These are phyloP conservation scores for Debaryomycetaceae sp. DNA, from an alignment of 1,139 yeast genomes.

Conservation along the genomic window DNA sequence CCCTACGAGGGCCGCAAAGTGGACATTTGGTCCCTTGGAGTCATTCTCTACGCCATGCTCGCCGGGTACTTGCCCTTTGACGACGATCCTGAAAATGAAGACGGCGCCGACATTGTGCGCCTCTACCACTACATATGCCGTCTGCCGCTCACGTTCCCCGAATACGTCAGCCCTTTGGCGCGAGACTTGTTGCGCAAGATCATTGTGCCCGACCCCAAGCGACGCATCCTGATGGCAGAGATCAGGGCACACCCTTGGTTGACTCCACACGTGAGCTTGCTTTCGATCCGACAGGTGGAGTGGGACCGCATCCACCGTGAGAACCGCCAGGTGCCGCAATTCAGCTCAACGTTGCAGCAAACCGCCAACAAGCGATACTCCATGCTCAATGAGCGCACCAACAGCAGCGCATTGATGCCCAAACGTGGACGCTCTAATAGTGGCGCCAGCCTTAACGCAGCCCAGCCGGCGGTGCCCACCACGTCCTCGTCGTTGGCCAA, in stretches of 20 bases:
- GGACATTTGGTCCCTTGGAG: constrained; percentile 97
- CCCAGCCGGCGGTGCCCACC: constrained; percentile 47
- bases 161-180: constrained; percentile 85
- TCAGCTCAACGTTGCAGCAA: constrained; percentile 7
- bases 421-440: constrained; percentile 42
- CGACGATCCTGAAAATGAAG: constrained; percentile 95
- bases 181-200: constrained; percentile 85
- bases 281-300: constrained; percentile 80
- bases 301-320: constrained; percentile 68
- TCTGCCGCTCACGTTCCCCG: constrained; percentile 93
- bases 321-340: constrained; percentile 15
- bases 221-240: constrained; percentile 63
- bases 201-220: constrained; percentile 80
- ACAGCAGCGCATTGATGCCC: constrained; percentile 31
- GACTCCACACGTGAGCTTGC: constrained; percentile 71
- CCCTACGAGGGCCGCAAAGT: constrained; percentile 94
- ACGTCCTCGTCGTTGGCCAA: constrained; percentile 50
- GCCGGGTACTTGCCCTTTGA: constrained; percentile 98
- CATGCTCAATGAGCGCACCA: constrained; percentile 43
- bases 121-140: constrained; percentile 87
- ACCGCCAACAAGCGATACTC: constrained; percentile 36
- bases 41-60: constrained; percentile 91
- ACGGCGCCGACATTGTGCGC: constrained; percentile 89
- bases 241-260: constrained; percentile 87
- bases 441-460: constrained; percentile 24